phyloP scores from a whole-genome alignment of 164 flowering plant genomes.

The Nelumbo lutea region DNA sequence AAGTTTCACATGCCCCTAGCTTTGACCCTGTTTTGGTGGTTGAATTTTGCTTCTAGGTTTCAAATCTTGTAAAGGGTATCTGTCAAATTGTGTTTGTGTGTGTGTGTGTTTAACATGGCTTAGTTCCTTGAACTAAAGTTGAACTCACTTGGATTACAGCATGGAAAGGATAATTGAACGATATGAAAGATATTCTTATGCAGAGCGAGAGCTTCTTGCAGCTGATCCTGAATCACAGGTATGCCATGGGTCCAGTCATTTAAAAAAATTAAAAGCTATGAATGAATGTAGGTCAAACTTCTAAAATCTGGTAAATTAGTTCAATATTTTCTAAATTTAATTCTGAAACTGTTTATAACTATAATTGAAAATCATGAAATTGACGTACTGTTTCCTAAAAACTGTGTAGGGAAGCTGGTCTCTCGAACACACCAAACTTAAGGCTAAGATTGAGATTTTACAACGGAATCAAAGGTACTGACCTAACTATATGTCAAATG shows the following conservation, averaged over 20 bases:
- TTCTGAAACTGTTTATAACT: neutral
- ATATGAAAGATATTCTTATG: conserved; percentile 45
- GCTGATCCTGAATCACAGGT: conserved; percentile 34
- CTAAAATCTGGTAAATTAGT: neutral
- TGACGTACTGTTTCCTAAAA: neutral
- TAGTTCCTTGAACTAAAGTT: too few relatives aligned
- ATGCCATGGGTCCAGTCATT: neutral
- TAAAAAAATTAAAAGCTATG: neutral
- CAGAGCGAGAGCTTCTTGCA: conserved; percentile 28
- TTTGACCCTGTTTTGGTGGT: too few relatives aligned
- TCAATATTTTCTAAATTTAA: neutral
- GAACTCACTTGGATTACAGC: conserved; percentile 25
- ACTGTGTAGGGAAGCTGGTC: conserved; percentile 39
- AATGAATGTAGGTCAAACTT: neutral
- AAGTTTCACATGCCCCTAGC: too few relatives aligned
- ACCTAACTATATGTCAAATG: neutral
- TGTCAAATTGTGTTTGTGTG: too few relatives aligned
- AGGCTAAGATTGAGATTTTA: conserved; percentile 47
- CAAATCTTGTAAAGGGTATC: too few relatives aligned
- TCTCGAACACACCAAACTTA: conserved; percentile 51
- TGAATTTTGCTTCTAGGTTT: too few relatives aligned
- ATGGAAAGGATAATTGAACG: conserved; percentile 61
- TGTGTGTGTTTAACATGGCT: too few relatives aligned
- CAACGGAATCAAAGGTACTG: conserved; percentile 61
- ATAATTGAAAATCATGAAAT: neutral